A percentile compares a stretch with the other conserved stretches of the same genome.
Conservation (phyloP, 2,329 filamentous ascomycete genomes). For the Raffaelea albimanens region DNA sequence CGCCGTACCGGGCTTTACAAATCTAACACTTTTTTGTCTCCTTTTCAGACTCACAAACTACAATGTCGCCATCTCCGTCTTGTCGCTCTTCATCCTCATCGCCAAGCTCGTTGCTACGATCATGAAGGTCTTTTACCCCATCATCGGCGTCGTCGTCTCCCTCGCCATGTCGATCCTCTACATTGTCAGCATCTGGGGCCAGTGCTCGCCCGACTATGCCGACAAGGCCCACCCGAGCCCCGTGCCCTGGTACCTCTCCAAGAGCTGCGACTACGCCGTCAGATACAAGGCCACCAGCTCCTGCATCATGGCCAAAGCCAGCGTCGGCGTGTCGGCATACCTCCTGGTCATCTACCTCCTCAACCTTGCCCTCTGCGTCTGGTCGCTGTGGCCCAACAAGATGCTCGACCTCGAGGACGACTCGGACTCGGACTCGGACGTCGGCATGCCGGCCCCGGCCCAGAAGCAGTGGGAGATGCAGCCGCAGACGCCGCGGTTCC, state of each 20-base stretch:
- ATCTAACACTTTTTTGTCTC: not conserved
- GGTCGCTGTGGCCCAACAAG: constrained; percentile 47
- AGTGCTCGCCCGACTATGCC: constrained; percentile 63
- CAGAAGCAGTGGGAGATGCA: constrained; percentile 38
- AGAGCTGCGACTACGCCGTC: constrained; percentile 54
- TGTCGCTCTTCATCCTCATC: constrained; percentile 67
- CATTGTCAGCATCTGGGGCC: constrained; percentile 56
- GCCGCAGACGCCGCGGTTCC: constrained; percentile 1
- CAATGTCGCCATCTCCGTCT: constrained; percentile 67
- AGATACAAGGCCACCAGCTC: constrained; percentile 43
- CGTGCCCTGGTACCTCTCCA: constrained; percentile 65
- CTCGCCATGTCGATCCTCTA: constrained; percentile 51
- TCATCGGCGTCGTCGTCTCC: constrained; percentile 52
- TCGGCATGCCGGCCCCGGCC: not conserved
- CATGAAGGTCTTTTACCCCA: constrained; percentile 61
- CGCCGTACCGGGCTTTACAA: too few species aligned
- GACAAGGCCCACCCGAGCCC: constrained; percentile 53
- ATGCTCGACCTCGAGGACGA: constrained; percentile 36
- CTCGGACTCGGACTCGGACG: not conserved
- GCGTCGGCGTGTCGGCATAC: constrained; percentile 53
- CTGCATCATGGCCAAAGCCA: constrained; percentile 59
- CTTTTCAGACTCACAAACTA: constrained; percentile 57
- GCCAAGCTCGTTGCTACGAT: constrained; percentile 60
- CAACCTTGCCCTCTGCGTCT: constrained; percentile 50
- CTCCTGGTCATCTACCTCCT: constrained; percentile 54